Evolutionary conservation across 2,329 filamentous ascomycete genomes (phyloP), one percentile per base, ranked within the genome.

Genomic region (Cladosporium velox): DNA sequence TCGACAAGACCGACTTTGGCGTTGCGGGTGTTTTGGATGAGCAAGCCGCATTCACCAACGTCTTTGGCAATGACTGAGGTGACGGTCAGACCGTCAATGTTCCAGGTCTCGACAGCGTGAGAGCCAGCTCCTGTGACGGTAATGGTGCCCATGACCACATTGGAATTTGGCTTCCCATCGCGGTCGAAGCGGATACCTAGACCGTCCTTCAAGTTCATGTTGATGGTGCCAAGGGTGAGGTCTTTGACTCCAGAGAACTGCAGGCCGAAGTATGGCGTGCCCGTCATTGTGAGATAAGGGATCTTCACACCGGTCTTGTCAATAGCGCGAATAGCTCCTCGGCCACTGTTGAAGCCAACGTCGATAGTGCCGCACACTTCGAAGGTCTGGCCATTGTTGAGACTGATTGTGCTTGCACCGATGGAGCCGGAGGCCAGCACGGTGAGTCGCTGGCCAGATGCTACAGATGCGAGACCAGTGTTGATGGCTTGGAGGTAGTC

Each of bases 71-170:
- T 82, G 51, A 87, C 85, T 21, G 78, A 75, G 69, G 80, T 79
- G 70, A 87, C 83, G 0, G 73, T 78, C 2, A 87, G 79, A 12
- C 83, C 82, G 68, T 86, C 81, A 51, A 87, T 87, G 73, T 87
- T 87, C 83, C 84, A 87, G 0, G 83, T 85, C 75, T 87, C 85
- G 38, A 87, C 83, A 2, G 84, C 84, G 71, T 87, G 85, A 71
- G 82, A 85, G 6, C 82, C 77, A 8, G 85, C 84, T 3, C 85
- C 84, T 0, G 79, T 85, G 28, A 86, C 83, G 6, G 68, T 80
- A 68, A 87, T 82, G 35, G 75, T 77, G 63, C 80, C 84, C 79
- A 87, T 87, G 34, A 76, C 80, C 8, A 87, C 85, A 68, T 86
- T 84, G 18, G 75, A 77, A 75, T 85, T 87, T 38, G 80, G 78